Evolutionary conservation across 805 yeast species (phyloP).

Genomic region (Debaryomyces maramus): DNA sequence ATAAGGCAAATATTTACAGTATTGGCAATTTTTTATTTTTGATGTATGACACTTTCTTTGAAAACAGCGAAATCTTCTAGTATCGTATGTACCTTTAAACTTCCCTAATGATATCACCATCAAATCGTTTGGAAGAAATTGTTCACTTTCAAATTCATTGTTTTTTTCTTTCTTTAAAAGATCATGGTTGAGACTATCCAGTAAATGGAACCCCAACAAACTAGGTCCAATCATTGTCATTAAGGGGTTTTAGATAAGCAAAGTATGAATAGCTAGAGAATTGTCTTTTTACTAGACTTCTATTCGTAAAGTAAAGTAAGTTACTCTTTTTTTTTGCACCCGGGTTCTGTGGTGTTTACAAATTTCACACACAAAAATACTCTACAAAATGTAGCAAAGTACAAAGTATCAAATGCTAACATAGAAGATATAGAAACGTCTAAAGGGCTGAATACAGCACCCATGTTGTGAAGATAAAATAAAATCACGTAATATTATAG

Average conservation of each 20-base stretch:
- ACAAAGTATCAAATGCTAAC: constrained; percentile 1
- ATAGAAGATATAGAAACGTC: too few species aligned
- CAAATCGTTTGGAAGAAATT: constrained; percentile 1
- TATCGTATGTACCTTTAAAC: constrained; percentile 21
- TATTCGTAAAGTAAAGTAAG: too few species aligned
- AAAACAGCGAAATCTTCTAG: constrained; percentile 19
- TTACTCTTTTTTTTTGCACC: not conserved
- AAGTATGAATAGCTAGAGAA: too few species aligned
- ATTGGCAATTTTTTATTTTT: constrained; percentile 8
- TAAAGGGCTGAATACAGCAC: too few species aligned
- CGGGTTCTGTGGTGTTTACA: constrained; percentile 1
- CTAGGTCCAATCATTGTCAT: not conserved
- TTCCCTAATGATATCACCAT: constrained; percentile 14
- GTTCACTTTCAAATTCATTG: not conserved
- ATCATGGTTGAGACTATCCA: not conserved
- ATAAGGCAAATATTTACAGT: constrained; percentile 13
- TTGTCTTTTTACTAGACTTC: too few species aligned
- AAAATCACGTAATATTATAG: constrained; percentile 7
- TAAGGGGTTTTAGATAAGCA: too few species aligned
- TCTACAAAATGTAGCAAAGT: not conserved
- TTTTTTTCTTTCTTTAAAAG: not conserved
- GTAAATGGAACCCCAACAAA: not conserved
- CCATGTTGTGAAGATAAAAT: not conserved
- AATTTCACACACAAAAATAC: not conserved
- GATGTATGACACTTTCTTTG: constrained; percentile 11